Percentiles rank a stretch among this genome's conserved stretches.
These are phyloP conservation scores for Ascosphaera pollenicola DNA, from an alignment of 2,329 filamentous ascomycete species.

Conservation along the genomic window DNA sequence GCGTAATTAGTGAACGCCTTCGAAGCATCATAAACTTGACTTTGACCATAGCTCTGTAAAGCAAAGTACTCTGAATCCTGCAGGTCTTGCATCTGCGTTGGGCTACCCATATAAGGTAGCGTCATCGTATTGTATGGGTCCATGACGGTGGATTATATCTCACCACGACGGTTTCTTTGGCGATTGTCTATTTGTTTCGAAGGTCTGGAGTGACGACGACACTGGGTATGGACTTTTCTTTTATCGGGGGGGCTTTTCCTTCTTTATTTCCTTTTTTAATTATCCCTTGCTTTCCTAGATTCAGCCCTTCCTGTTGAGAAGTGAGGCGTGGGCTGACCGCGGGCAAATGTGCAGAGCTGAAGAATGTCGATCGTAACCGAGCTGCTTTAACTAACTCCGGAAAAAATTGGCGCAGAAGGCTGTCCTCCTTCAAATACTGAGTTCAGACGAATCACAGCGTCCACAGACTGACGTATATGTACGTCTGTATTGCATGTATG, in stretches of 20 bases:
- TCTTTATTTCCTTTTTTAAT: background rate
- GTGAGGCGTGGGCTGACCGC: background rate
- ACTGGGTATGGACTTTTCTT: no score
- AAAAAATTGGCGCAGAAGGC: background rate
- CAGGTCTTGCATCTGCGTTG: constrained; percentile 32
- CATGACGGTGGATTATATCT: constrained; percentile 11
- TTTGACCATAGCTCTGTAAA: background rate
- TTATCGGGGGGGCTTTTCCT: no score
- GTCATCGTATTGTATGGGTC: constrained; percentile 38
- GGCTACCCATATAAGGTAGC: constrained; percentile 40
- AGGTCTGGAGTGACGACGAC: no score
- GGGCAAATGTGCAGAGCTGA: background rate
- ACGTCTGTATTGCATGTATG: no score
- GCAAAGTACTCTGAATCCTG: constrained; percentile 20
- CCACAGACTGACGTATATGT: no score
- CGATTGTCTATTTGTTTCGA: no score
- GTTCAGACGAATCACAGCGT: background rate
- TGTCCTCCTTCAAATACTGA: background rate
- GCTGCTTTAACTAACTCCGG: background rate
- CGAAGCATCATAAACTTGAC: background rate
- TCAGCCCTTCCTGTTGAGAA: background rate
- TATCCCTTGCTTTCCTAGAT: background rate
- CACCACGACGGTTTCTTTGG: background rate
- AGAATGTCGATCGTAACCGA: background rate
- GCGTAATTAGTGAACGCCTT: background rate